phyloP scores from a whole-genome alignment of 805 yeast species.

The Metschnikowia lunata region DNA sequence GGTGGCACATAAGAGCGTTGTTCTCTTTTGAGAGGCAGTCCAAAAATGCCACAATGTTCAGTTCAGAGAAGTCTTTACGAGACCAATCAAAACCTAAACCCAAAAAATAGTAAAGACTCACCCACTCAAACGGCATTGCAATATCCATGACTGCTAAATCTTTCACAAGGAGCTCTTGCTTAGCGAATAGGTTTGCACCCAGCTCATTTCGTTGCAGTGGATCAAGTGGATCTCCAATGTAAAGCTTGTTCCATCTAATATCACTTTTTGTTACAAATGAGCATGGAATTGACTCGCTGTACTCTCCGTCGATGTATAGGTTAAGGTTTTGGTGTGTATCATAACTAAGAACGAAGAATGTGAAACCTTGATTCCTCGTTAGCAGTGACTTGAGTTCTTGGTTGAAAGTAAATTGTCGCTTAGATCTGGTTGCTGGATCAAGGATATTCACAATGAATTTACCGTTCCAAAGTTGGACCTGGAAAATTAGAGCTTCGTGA shows the following conservation, averaged over 20 bases:
- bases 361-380: conserved; percentile 19
- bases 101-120: conserved; percentile 41
- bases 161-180: conserved; percentile 29
- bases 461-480: conserved; percentile 25
- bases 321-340: conserved; percentile 37
- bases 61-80: conserved; percentile 31
- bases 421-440: conserved; percentile 22
- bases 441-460: conserved; percentile 27
- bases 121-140: conserved; percentile 47
- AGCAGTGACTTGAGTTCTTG: conserved; percentile 19
- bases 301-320: conserved; percentile 48
- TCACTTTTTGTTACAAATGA: conserved; percentile 27
- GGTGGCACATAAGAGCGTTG: conserved; percentile 4
- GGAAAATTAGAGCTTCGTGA: conserved; percentile 21
- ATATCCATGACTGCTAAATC: conserved; percentile 39
- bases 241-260: conserved; percentile 32
- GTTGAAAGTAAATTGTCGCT: conserved; percentile 32
- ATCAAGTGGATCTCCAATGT: conserved; percentile 25
- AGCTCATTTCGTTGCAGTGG: conserved; percentile 6
- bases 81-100: conserved; percentile 48
- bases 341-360: conserved; percentile 35
- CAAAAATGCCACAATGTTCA: conserved; percentile 20
- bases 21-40: conserved; percentile 4
- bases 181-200: conserved; percentile 6
- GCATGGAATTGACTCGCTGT: conserved; percentile 40